Conservation (phyloP, 805 yeast genomes). For the Dipodascus albidus region DNA sequence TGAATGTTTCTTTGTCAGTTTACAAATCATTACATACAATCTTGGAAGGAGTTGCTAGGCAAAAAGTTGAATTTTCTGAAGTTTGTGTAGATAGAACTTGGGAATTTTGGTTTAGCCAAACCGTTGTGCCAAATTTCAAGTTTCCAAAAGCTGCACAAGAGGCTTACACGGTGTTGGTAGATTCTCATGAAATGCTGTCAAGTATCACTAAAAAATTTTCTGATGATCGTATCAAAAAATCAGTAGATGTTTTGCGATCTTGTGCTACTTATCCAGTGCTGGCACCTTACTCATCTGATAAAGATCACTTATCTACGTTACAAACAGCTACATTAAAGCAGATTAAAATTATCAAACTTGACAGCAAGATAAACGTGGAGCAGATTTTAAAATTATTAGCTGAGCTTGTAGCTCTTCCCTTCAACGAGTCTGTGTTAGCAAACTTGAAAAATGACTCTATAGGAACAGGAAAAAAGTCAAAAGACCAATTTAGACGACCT, state of each 20-base stretch:
- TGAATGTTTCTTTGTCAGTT: slow-evolving; percentile 43
- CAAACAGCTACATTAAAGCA: slow-evolving; percentile 49
- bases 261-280: slow-evolving; percentile 66
- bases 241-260: slow-evolving; percentile 49
- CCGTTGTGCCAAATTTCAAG: slow-evolving; percentile 27
- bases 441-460: not conserved
- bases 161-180: slow-evolving; percentile 43
- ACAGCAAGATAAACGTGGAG: slow-evolving; percentile 3
- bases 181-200: slow-evolving; percentile 41
- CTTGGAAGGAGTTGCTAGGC: slow-evolving; percentile 24
- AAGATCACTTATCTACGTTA: slow-evolving; percentile 44
- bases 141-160: slow-evolving; percentile 37
- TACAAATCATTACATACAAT: slow-evolving; percentile 43
- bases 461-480: not conserved
- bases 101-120: slow-evolving; percentile 32
- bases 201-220: slow-evolving; percentile 23
- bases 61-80: slow-evolving; percentile 7
- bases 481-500: slow-evolving; percentile 8
- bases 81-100: slow-evolving; percentile 15
- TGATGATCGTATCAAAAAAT: slow-evolving; percentile 31
- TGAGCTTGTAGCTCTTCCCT: slow-evolving; percentile 10
- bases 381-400: slow-evolving; percentile 8
- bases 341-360: slow-evolving; percentile 25
- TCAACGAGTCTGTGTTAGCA: slow-evolving; percentile 3
- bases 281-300: slow-evolving; percentile 46